Conservation (phyloP, 2,329 filamentous ascomycete genomes). For the Dichotomopilus funicola region DNA sequence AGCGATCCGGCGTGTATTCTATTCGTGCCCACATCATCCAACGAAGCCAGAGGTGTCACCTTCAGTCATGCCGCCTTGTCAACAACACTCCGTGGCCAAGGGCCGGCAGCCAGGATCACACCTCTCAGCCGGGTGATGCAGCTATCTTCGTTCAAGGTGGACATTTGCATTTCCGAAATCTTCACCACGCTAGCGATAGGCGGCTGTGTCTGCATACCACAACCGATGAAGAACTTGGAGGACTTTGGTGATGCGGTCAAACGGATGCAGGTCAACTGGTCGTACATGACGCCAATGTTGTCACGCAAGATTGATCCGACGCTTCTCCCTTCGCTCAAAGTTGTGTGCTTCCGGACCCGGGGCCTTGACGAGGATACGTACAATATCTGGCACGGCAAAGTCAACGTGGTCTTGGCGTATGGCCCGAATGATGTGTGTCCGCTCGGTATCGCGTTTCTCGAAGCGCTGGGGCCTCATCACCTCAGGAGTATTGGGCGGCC, state of each 20-base stretch:
- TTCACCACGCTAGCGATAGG: slow-evolving; percentile 50
- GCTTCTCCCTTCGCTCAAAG: slow-evolving; percentile 33
- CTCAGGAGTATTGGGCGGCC: slow-evolving; percentile 41
- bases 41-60: slow-evolving; percentile 53
- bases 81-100: slow-evolving; percentile 47
- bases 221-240: slow-evolving; percentile 41
- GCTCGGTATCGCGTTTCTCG: slow-evolving; percentile 43
- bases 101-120: slow-evolving; percentile 42
- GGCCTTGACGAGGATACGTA: slow-evolving; percentile 46
- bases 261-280: slow-evolving; percentile 45
- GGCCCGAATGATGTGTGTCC: slow-evolving; percentile 47
- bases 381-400: slow-evolving; percentile 39
- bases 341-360: slow-evolving; percentile 42
- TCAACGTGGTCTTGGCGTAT: slow-evolving; percentile 44
- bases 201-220: slow-evolving; percentile 54
- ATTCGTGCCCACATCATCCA: slow-evolving; percentile 52
- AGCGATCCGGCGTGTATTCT: slow-evolving; percentile 54
- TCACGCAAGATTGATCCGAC: slow-evolving; percentile 38
- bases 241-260: slow-evolving; percentile 45
- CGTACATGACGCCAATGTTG: slow-evolving; percentile 54
- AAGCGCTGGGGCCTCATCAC: slow-evolving; percentile 33
- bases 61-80: slow-evolving; percentile 55
- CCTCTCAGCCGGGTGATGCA: slow-evolving; percentile 51
- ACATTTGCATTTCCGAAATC: slow-evolving; percentile 48
- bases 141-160: slow-evolving; percentile 50